These are phyloP conservation scores for Tetrahymena borealis DNA, from an alignment of 73 alveolate genomes.

Conservation along the genomic window DNA sequence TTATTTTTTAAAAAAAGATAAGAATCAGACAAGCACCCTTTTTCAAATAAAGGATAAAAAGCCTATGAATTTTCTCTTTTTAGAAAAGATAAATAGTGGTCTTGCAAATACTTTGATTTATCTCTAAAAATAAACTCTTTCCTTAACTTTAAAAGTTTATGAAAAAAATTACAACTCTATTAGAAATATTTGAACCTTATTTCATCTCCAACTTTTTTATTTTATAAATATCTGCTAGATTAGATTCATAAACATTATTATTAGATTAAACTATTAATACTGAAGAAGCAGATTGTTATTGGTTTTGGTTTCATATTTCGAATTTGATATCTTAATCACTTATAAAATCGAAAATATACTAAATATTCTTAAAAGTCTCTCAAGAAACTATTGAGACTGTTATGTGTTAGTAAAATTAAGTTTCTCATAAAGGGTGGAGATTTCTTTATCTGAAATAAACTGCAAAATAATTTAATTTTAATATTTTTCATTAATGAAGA, in stretches of 20 bases:
- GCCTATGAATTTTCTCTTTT: background rate
- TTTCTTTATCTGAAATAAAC: background rate
- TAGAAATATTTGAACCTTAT: background rate
- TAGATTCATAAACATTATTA: background rate
- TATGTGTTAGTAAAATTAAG: background rate
- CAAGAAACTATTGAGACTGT: background rate
- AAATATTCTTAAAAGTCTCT: background rate
- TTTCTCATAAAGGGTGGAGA: background rate
- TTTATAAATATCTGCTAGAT: background rate
- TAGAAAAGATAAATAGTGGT: background rate
- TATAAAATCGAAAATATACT: background rate
- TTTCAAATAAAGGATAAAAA: background rate
- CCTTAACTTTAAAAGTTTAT: background rate
- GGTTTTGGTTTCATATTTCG: background rate
- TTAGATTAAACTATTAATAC: background rate
- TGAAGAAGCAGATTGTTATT: background rate
- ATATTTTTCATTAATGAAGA: background rate
- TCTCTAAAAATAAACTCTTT: background rate
- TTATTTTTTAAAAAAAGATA: background rate
- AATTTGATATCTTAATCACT: background rate
- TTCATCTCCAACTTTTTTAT: background rate
- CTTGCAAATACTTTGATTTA: background rate
- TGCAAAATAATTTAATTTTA: background rate
- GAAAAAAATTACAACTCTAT: background rate
- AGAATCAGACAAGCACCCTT: background rate